Base-by-base conservation (phyloP, 2,329 filamentous ascomycete genomes). In the Aspergillus jensenii region DNA sequence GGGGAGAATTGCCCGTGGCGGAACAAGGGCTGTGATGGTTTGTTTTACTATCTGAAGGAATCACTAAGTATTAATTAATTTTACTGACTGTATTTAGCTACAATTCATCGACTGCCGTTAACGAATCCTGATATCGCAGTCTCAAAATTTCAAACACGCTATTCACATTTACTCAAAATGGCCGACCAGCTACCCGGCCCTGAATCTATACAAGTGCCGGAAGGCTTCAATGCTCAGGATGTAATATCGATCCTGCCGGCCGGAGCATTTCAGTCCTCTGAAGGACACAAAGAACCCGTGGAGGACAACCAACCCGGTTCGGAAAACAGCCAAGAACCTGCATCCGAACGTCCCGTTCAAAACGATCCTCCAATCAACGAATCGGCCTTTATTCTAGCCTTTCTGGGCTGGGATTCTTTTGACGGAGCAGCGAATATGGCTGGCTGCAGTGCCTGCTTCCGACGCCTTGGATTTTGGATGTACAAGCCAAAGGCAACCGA, bases 401-500 rank as follows among this genome's bases (percentile, higher is more conserved):
- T 92, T 19, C 84, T 89, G 58, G 90, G 90, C 35, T 93, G 90
- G 90, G 85, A 91, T 21, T 86, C 88, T 41, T 64, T 70, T 35
- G 76, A 76, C 53, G 71, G 67, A 35, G 66, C 71, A 27, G 71
- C 68, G 9, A 89, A 91, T 59, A 84, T 93, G 15, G 87, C 90
- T 6, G 87, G 87, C 4, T 99, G 95, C 73, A 84, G 88, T 58
- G 90, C 91, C 19, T 99, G 95, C 71, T 90, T 96, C 68, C 87
- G 95, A 59, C 87, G 93, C 1, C 81, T 98, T 0, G 95, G 95
- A 0, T 81, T 99, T 2, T 99, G 95, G 95, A 89, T 99, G 80
- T 98, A 96, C 73, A 89, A 87, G 68, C 88, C 87, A 72, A 92
- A 88, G 73, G 84, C 85, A 66, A 83, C 89, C 31, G 75, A 73